Evolutionary conservation across 768 basidiomycete species (phyloP), one percentile per base, ranked within the genome.

Genomic region (Leccinum barrowsii): DNA sequence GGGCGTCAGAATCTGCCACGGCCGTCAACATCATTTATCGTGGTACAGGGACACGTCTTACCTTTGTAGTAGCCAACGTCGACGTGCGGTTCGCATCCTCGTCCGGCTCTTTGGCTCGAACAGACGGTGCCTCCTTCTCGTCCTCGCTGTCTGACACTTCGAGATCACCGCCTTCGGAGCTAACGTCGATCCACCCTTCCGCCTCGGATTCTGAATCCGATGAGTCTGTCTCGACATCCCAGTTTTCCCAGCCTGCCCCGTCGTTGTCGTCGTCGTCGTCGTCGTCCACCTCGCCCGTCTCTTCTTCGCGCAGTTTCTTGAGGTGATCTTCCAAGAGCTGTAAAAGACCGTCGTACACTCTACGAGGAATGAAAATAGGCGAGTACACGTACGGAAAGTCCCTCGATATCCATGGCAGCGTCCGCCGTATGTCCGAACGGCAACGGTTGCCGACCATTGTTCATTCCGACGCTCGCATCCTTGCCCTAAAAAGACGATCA

Each of bases 261-360:
- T 85, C 86, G 52, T 86, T 86, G 52, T 86, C 83, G 50, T 85
- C 82, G 46, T 86, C 86, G 52, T 86, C 86, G 52, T 86, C 83
- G 50, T 85, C 82, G 46, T 86, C 83, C 52, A 82, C 79, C 5
- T 81, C 80, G 17, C 68, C 72, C 7, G 71, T 79, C 19, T 80
- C 80, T 65, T 89, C 91, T 57, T 85, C 83, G 17, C 85, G 84
- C 26, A 89, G 76, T 64, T 84, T 81, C 59, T 85, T 81, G 50
- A 96, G 74, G 71, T 98, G 93, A 60, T 92, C 89, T 74, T 96
- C 94, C 22, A 97, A 78, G 8, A 96, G 83, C 94, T 95, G 64
- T 30, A 30, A 49, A 54, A 26, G 53, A 19, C 1, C 21, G 12
- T 54, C 26, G 10, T 24, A 53, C 3, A 7, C 22, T 40, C 13